Evolutionary conservation across 176 grass and related monocot genomes (phyloP).

Genomic region (Cenchrus purpureus): DNA sequence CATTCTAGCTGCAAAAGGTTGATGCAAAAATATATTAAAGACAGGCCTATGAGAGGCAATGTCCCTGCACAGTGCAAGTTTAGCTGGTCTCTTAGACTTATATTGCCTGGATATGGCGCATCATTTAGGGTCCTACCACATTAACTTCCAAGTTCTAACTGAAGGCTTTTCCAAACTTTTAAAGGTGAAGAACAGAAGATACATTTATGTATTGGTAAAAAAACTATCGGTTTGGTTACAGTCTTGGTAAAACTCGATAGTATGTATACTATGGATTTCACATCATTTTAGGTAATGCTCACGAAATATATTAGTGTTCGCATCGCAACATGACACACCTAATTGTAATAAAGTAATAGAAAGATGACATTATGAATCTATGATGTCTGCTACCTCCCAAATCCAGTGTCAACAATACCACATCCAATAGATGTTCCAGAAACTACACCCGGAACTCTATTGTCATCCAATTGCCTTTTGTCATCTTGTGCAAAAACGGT

Average conservation of each 20-base stretch:
- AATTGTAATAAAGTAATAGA: background rate
- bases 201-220: background rate
- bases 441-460: background rate
- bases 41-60: background rate
- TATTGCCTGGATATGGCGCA: background rate
- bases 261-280: background rate
- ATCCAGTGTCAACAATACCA: conserved; percentile 5
- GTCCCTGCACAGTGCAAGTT: background rate
- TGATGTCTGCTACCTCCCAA: conserved; percentile 2
- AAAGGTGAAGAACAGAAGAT: background rate
- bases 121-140: background rate
- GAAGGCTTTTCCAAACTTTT: background rate
- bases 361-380: background rate
- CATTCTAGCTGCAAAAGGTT: background rate
- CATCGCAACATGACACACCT: background rate
- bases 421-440: background rate
- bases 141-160: conserved; percentile 7
- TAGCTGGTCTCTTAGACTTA: background rate
- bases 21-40: conserved; percentile 1
- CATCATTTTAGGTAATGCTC: background rate
- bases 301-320: conserved; percentile 19
- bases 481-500: conserved; percentile 20
- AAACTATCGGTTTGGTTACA: background rate
- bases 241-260: background rate
- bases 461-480: conserved; percentile 12